Conservation (phyloP, 2,329 filamentous ascomycete species). For the Allantophomopsis cytisporea region DNA sequence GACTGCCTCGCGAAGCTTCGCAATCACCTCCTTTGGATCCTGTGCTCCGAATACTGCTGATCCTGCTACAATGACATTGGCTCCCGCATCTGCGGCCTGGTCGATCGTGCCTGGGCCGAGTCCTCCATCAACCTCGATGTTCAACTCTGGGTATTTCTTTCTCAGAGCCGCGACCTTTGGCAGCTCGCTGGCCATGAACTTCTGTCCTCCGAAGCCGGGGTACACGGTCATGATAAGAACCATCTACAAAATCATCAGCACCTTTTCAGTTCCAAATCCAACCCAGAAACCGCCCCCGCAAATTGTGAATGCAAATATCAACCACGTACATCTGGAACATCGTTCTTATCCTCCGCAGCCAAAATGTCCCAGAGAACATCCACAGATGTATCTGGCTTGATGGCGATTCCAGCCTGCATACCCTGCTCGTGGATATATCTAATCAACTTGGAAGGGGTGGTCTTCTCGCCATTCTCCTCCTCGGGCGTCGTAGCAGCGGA, state of each 20-base stretch:
- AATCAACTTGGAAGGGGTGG: slow-evolving; percentile 74
- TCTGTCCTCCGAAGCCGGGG: slow-evolving; percentile 93
- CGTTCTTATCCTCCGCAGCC: slow-evolving; percentile 56
- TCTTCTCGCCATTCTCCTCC: slow-evolving; percentile 53
- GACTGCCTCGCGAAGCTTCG: slow-evolving; percentile 66
- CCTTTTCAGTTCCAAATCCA: background rate
- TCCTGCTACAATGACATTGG: slow-evolving; percentile 95
- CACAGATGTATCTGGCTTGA: slow-evolving; percentile 85
- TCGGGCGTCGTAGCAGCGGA: slow-evolving; percentile 73
- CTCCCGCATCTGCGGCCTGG: slow-evolving; percentile 85
- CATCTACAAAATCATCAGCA: slow-evolving; percentile 49
- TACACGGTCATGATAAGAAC: slow-evolving; percentile 97
- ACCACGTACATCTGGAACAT: slow-evolving; percentile 75
- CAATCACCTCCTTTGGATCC: slow-evolving; percentile 77
- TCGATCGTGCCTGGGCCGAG: slow-evolving; percentile 81
- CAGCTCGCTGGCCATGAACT: slow-evolving; percentile 93
- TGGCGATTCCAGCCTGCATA: slow-evolving; percentile 84
- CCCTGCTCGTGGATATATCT: slow-evolving; percentile 80
- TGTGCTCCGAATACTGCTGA: slow-evolving; percentile 91
- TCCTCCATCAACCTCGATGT: slow-evolving; percentile 96
- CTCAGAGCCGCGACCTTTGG: slow-evolving; percentile 84
- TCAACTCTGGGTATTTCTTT: slow-evolving; percentile 73
- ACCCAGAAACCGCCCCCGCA: background rate
- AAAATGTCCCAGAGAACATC: slow-evolving; percentile 88
- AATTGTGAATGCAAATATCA: background rate